phyloP scores from a whole-genome alignment of 164 flowering plant genomes.

The Tinospora cordifolia region DNA sequence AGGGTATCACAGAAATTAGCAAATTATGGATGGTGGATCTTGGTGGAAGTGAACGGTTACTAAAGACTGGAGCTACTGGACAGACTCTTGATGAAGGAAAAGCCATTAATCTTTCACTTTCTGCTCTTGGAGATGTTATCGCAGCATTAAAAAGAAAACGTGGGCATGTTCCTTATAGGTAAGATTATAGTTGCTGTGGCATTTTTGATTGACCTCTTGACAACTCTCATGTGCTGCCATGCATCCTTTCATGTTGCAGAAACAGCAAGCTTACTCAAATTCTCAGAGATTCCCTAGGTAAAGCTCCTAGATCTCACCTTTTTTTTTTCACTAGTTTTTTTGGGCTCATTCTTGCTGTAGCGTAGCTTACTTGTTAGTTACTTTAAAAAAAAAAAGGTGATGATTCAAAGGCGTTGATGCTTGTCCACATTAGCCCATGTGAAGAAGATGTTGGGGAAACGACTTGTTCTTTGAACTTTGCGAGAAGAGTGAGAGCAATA shows the following conservation, averaged over 20 bases:
- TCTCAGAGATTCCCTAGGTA: slow-evolving; percentile 78
- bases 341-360: background rate
- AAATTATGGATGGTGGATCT: slow-evolving; percentile 92
- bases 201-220: background rate
- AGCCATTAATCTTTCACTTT: slow-evolving; percentile 82
- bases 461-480: slow-evolving; percentile 59
- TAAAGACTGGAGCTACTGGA: slow-evolving; percentile 84
- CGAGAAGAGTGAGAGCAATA: slow-evolving; percentile 57
- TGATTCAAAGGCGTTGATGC: slow-evolving; percentile 69
- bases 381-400: slow-evolving; percentile 26
- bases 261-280: slow-evolving; percentile 85
- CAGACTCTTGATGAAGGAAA: slow-evolving; percentile 76
- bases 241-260: slow-evolving; percentile 37
- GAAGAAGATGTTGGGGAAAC: slow-evolving; percentile 69
- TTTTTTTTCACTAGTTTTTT: background rate
- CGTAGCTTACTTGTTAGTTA: background rate
- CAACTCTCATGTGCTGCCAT: background rate
- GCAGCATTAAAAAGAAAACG: slow-evolving; percentile 65
- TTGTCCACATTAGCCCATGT: slow-evolving; percentile 62
- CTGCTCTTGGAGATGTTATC: slow-evolving; percentile 82
- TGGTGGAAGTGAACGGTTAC: slow-evolving; percentile 75
- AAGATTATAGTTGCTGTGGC: slow-evolving; percentile 18
- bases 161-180: slow-evolving; percentile 76
- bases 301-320: slow-evolving; percentile 5
- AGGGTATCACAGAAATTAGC: slow-evolving; percentile 36